Evolutionary conservation across 176 grass and related monocot species (phyloP), one percentile per base, ranked within the genome.

Genomic region (Zoysia japonica): DNA sequence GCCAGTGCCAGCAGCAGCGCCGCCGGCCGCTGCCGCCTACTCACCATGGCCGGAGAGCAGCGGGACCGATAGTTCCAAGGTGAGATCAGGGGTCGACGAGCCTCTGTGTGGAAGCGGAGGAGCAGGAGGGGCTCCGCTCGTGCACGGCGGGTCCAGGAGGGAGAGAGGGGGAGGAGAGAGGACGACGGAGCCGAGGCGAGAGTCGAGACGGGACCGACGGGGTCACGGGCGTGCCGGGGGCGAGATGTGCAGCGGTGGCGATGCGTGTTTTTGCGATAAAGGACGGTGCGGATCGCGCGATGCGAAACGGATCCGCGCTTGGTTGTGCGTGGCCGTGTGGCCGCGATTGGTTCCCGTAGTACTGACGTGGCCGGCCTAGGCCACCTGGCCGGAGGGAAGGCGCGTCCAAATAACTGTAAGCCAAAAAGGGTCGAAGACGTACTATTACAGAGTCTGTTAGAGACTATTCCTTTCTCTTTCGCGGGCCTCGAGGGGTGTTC

Each of bases 221-320:
- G 45, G 74, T 72, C 60, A 62, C 61, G 80, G 20, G 43, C 20
- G 74, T 72, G 50, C 53, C 61, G 80, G 55, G 44, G 38, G 75
- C 46, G 55, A 79, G 86, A 80, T 64, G 72, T 39, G 48, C 37
- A 37, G 54, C 66, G 73, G 66, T 20, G 74, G 54, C 48, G 73
- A 70, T 51, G 70, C 49, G 77, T 88, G 71, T 2, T 88, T 80
- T 84, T 88, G 82, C 87, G 48, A 48, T 57, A 80, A 88, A 88
- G 71, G 65, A 13, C 87, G 8, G 17, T 5, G 12, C 8, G 3
- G 48, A 65, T 70, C 44, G 17, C 47, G 81, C 55, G 80, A 84
- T 84, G 42, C 46, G 14, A 13, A 65, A 67, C 49, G 62, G 47
- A 38, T 7, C 17, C 10, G 48, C 20, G 48, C 28, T 28, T 28